Percentiles rank a stretch among this genome's conserved stretches.
Conservation (phyloP, 306 rosid genomes). For the Quercus alba region DNA sequence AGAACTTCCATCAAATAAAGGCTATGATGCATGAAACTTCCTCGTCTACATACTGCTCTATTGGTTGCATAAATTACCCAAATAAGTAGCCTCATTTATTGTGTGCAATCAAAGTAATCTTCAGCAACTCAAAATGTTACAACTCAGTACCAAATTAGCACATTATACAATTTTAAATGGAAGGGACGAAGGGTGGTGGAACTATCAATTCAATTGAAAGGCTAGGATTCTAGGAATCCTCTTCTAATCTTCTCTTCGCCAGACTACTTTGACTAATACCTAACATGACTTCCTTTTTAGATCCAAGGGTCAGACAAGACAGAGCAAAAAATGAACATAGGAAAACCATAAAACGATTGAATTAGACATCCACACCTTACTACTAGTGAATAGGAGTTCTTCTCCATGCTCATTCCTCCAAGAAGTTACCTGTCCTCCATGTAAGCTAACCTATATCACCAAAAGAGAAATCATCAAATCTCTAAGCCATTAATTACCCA, state of each 20-base stretch:
- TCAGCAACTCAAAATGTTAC: not conserved
- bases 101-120: too few species aligned
- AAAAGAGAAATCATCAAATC: constrained; percentile 21
- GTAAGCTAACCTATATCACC: constrained; percentile 72
- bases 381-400: constrained; percentile 90
- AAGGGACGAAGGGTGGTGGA: not conserved
- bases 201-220: too few species aligned
- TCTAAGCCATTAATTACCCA: not conserved
- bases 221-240: too few species aligned
- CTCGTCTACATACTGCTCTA: too few species aligned
- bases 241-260: too few species aligned
- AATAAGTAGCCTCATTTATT: too few species aligned
- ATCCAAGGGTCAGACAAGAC: not conserved
- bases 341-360: not conserved
- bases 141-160: not conserved
- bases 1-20: too few species aligned
- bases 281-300: not conserved
- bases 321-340: not conserved
- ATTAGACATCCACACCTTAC: constrained; percentile 51
- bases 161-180: not conserved
- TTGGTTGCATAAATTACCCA: too few species aligned
- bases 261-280: not conserved
- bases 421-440: constrained; percentile 90
- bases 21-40: too few species aligned
- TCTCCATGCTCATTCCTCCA: constrained; percentile 86